A percentile compares a stretch with the other conserved stretches of the same genome.
Conservation (phyloP, 495 filamentous ascomycete species). For the Xylaria acuta region DNA sequence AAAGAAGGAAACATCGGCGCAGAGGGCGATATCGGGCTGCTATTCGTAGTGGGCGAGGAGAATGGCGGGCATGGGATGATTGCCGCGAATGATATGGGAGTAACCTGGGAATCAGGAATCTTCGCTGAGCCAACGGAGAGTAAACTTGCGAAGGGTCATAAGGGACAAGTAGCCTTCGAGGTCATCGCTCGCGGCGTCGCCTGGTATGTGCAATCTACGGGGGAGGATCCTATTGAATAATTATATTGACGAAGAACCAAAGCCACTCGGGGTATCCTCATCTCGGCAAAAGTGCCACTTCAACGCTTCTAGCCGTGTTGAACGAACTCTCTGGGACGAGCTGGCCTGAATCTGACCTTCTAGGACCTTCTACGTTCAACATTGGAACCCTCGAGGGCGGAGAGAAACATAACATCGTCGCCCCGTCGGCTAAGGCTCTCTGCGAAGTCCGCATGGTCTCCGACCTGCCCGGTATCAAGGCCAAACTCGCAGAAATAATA, state of each 20-base stretch:
- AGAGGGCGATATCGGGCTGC: slow-evolving; percentile 58
- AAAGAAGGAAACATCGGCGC: slow-evolving; percentile 33
- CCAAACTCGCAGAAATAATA: slow-evolving; percentile 58
- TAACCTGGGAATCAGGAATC: slow-evolving; percentile 66
- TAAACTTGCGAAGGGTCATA: slow-evolving; percentile 74
- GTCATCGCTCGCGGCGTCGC: slow-evolving; percentile 67
- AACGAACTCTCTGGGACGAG: slow-evolving; percentile 59
- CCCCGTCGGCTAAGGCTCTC: slow-evolving; percentile 63
- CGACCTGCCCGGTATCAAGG: slow-evolving; percentile 57
- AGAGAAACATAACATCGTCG: slow-evolving; percentile 74
- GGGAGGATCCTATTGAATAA: background rate
- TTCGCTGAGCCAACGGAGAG: slow-evolving; percentile 79
- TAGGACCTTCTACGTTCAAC: slow-evolving; percentile 74
- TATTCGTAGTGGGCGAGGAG: slow-evolving; percentile 83
- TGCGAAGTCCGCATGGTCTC: slow-evolving; percentile 72
- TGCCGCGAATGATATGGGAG: slow-evolving; percentile 51
- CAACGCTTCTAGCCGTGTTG: slow-evolving; percentile 65
- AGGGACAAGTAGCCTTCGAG: slow-evolving; percentile 68
- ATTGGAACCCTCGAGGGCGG: slow-evolving; percentile 71
- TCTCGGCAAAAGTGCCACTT: slow-evolving; percentile 72
- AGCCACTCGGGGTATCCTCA: slow-evolving; percentile 79
- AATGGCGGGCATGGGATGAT: slow-evolving; percentile 73
- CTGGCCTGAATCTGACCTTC: slow-evolving; percentile 68
- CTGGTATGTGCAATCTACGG: slow-evolving; percentile 33
- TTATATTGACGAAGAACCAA: background rate